Evolutionary conservation across 352 stramenopile species (phyloP).

Genomic region (Globisporangium spiculum): DNA sequence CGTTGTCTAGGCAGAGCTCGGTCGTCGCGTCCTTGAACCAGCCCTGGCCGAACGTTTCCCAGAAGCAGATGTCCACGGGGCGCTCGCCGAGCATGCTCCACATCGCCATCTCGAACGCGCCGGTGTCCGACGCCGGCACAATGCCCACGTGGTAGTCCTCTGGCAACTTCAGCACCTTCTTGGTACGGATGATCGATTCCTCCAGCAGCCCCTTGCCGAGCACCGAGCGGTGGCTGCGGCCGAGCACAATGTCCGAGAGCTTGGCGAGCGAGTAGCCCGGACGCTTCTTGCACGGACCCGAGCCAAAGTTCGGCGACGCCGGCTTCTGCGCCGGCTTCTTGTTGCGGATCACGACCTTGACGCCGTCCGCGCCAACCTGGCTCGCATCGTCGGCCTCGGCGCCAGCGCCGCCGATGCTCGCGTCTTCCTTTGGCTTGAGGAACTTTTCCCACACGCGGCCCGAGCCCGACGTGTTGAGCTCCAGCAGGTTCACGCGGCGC

Average conservation of each 20-base stretch:
- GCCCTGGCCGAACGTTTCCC: constrained; percentile 96
- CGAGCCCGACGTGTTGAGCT: constrained; percentile 50
- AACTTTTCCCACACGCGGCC: constrained; percentile 62
- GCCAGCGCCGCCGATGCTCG: constrained; percentile 7
- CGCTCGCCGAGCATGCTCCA: constrained; percentile 96
- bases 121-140: constrained; percentile 97
- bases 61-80: constrained; percentile 94
- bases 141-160: constrained; percentile 96
- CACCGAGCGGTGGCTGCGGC: constrained; percentile 96
- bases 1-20: constrained; percentile 94
- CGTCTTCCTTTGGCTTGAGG: constrained; percentile 43
- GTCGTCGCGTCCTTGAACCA: constrained; percentile 96
- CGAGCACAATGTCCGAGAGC: constrained; percentile 88
- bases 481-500: constrained; percentile 80
- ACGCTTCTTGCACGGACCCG: constrained; percentile 98
- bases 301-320: constrained; percentile 94
- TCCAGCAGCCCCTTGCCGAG: constrained; percentile 96
- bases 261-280: constrained; percentile 92
- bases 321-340: constrained; percentile 76
- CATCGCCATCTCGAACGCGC: constrained; percentile 99
- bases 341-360: constrained; percentile 52
- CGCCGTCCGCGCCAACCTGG: constrained; percentile 21
- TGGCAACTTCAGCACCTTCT: constrained; percentile 93
- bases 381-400: background rate
- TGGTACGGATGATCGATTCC: constrained; percentile 94